Base-by-base conservation (phyloP, 2,329 filamentous ascomycete species). In the Aspergillus tanneri region DNA sequence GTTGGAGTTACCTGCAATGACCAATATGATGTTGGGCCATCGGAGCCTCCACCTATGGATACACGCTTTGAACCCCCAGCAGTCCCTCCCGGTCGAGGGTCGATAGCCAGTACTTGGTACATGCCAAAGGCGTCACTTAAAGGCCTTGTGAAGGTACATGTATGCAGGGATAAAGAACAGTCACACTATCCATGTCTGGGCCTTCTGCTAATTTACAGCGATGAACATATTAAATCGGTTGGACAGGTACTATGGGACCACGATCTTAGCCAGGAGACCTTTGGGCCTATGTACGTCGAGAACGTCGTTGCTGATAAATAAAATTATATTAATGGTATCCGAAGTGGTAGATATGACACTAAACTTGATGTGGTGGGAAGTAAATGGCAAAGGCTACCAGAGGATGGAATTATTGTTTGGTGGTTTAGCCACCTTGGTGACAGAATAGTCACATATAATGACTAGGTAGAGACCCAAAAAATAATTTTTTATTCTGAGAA, bases 241-340 rank as follows among this genome's bases (percentile, higher is more conserved):
- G 51, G 55, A 30, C 53, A 56, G 18, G 34, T 56, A 5, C 40
- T 44, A 19, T 54, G 49, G 53, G 49, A 57, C n/a, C 30, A 23
- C 11, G 49, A 43, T 18, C 11, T 51, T 3, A 46, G 5, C 1
- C 32, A 56, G 24, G 51, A 56, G 6, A 25, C 38, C 11, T 5
- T 10, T 10, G n/a, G 2, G 19, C 50, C 50, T 46, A 16, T 47
- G 2, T 47, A 37, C 19, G 5, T 57, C 22, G 30, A 45, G n/a
- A 45, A 41, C 1, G 50, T 19, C 11, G 8, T 10, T 7, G 12
- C 46, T 30, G 37, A 49, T 44, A 40, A 37, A 39, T 3, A 16
- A 19, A 30, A 46, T 7, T 54, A 52, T 9, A 47, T 57, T 9
- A 46, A 46, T 25, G 41, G 48, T 18, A 48, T 55, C 16, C 28